These are phyloP conservation scores for Periconia sp. DNA, from an alignment of 2,329 filamentous ascomycete genomes.

Conservation along the genomic window DNA sequence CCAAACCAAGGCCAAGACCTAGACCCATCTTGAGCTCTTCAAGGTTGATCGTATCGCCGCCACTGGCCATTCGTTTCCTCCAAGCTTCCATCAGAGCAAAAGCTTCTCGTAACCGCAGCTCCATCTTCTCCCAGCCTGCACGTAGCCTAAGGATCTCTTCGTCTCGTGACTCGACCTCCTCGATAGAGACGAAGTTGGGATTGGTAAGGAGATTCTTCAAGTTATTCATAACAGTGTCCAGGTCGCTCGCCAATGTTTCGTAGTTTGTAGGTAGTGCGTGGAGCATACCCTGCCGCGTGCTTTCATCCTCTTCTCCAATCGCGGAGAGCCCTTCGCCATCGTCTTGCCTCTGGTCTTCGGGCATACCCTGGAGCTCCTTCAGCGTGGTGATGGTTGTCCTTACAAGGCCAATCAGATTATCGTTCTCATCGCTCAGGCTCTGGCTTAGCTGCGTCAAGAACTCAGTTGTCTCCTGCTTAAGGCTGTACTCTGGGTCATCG, in stretches of 20 bases:
- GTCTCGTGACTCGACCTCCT: conserved; percentile 91
- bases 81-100: conserved; percentile 90
- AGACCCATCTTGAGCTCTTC: conserved; percentile 67
- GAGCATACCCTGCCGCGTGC: conserved; percentile 38
- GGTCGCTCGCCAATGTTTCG: conserved; percentile 72
- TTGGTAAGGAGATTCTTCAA: conserved; percentile 87
- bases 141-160: conserved; percentile 85
- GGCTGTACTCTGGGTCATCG: conserved; percentile 66
- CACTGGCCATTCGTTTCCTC: conserved; percentile 79
- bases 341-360: conserved; percentile 38
- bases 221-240: conserved; percentile 80
- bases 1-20: conserved; percentile 59
- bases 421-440: conserved; percentile 89
- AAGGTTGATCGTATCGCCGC: conserved; percentile 71
- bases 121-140: conserved; percentile 92
- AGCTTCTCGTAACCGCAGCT: conserved; percentile 86
- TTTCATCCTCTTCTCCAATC: conserved; percentile 41
- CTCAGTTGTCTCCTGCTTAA: conserved; percentile 87
- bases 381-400: conserved; percentile 74
- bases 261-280: conserved; percentile 64
- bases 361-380: conserved; percentile 66
- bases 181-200: conserved; percentile 92
- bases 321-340: conserved; percentile 33
- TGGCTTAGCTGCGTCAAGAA: conserved; percentile 87
- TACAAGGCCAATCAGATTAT: conserved; percentile 75